Base-by-base conservation (phyloP, 2,329 filamentous ascomycete species). In the Aspergillus niger region DNA sequence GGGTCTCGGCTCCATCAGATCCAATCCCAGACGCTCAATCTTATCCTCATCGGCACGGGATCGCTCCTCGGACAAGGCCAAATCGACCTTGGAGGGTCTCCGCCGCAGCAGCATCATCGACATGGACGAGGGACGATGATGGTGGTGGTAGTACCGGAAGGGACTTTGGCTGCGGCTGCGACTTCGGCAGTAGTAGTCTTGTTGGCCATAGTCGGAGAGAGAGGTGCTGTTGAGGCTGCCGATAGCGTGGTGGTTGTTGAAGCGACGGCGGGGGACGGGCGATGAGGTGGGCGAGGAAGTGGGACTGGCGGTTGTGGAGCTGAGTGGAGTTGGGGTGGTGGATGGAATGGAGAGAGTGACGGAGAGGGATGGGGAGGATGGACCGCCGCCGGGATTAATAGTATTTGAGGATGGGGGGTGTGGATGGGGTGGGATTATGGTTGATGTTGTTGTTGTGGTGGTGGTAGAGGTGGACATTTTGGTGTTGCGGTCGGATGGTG, bases 1-100 rank as follows among this genome's bases (percentile, higher is more conserved):
- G 0, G 79, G 79, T 17, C 79, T 67, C 1, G 79, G 79, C 67
- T 81, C 79, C 70, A 81, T 72, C 20, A 81, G 67, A 22, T 72
- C 74, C 41, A 81, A 59, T 0, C 79, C 79, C 52, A 76, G 67
- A 10, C 77, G 66, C 62, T 80, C 77, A 62, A 77, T 69, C 0
- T 70, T 59, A 53, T 81, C 74, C 36, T 67, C 72, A 20, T 72
- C 70, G 50, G 76, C 76, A 2, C 78, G 75, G 20, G 68, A 74
- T 1, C 72, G 75, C 66, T 81, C 79, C 53, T 78, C 77, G 44
- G 74, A 76, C 38, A 81, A 68, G 2, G 75, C 77, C 54, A 80
- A 65, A 60, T 81, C 79, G 13, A 80, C 74, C 8, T 76, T 72
- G 5, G 79, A 81, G 2, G 77, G 77, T 15, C 77, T 73, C 26